A percentile compares a stretch with the other conserved stretches of the same genome.
Conservation (phyloP, 1,139 yeast species). For the Pichia sp. region DNA sequence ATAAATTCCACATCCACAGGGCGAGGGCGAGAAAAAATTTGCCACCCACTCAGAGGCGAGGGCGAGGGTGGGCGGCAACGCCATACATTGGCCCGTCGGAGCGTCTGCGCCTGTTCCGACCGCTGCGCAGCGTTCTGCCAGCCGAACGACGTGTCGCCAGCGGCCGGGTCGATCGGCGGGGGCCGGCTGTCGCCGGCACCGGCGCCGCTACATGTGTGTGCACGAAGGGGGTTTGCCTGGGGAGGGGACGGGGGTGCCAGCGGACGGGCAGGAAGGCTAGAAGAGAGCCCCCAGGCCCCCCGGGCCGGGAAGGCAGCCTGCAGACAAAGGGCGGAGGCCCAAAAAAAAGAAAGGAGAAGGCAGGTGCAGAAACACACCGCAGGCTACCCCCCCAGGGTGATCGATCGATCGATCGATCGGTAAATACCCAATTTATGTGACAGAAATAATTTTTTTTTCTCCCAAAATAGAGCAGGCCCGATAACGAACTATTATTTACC, state of each 20-base stretch:
- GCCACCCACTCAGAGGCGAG: background rate
- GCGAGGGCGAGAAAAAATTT: background rate
- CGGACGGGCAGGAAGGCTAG: no score
- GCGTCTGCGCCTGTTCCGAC: background rate
- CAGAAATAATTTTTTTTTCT: background rate
- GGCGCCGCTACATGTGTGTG: no score
- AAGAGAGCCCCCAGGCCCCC: no score
- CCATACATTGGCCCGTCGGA: background rate
- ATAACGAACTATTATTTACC: background rate
- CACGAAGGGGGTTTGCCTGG: no score
- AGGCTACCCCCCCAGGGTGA: background rate
- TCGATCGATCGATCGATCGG: background rate
- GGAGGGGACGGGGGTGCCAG: no score
- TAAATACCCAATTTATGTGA: background rate
- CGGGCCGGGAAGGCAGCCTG: no score
- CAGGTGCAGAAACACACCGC: background rate
- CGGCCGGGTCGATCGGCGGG: constrained; percentile 1
- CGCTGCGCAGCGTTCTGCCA: no score
- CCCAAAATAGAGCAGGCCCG: background rate
- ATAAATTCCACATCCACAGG: background rate
- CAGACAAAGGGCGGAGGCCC: background rate
- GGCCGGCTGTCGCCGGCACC: no score
- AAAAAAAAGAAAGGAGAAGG: background rate
- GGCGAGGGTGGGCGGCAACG: background rate
- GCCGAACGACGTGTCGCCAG: background rate